Evolutionary conservation across 805 yeast species (phyloP), one percentile per base, ranked within the genome.

Genomic region (Pichia manshurica): DNA sequence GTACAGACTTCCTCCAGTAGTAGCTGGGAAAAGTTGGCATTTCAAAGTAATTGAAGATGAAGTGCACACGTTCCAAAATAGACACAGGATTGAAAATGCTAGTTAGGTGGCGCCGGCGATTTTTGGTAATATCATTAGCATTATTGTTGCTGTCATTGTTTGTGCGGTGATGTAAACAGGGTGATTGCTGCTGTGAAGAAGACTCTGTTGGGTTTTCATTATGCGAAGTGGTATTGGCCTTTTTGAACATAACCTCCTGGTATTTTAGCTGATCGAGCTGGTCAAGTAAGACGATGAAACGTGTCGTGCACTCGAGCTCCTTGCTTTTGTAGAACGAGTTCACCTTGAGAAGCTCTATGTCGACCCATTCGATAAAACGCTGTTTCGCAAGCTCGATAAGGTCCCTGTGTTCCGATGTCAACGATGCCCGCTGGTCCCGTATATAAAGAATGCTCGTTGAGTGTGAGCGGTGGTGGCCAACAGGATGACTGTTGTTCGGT

Each of bases 321-420:
- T 74, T 78, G 28, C 73, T 77, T 39, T 61, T 69, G 61, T 75
- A 87, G 56, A 87, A 87, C 0, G 35, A 42, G 33, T 84, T 78
- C 6, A 87, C 82, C 61, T 80, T 83, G 2, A 40, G 50, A 21
- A 82, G 66, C 60, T 87, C 83, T 0, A 56, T 47, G 45, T 84
- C 84, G 5, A 87, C 71, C 95, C 95, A 87, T 2, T 57, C 62
- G 13, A 73, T 52, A 53, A 87, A 88, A 45, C 74, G 75, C 3
- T 60, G 52, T 42, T 69, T 71, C 5, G 70, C 74, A 5, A 67
- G 64, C 22, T 58, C 63, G 7, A 63, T 57, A 21, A 63, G 49
- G 42, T 60, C 61, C 2, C 56, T 61, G 40, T 62, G 44, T 38
- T 62, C 65, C 1, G 59, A 54, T 6, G 21, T 32, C 10, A 46